Base-by-base conservation (phyloP, 495 filamentous ascomycete species). In the Polyplosphaeria fusca region DNA sequence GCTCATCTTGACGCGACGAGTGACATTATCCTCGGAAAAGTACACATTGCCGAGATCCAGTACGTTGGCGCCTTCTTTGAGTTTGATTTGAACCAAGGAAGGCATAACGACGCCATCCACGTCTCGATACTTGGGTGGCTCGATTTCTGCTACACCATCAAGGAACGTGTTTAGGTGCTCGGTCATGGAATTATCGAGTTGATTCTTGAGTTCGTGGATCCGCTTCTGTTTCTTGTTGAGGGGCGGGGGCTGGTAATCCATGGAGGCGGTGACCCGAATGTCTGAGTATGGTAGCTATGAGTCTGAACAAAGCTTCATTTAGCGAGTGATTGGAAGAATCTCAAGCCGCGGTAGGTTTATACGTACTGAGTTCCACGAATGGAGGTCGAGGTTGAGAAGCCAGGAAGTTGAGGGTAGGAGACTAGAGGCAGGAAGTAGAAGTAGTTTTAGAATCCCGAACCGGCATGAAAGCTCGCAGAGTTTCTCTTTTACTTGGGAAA, bases 151-250 rank as follows among this genome's bases (percentile, higher is more conserved):
- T 5, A 55, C 28, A 16, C 52, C 58, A 22, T 55, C 44, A n/a
- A 61, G 20, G 44, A 55, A 61, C 3, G 50, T 49, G n/a, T 55
- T 38, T 9, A 61, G 50, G 24, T 61, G 52, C 16, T 44, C 13
- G 0, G 26, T 7, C 1, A 44, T 18, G 14, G 37, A 25, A 14
- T 49, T 46, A 16, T 47, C 32, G 20, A 61, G 52, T 20, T 55
- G 28, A 5, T 55, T 32, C 5, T 27, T 28, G 11, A 60, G 27
- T 9, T 12, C n/a, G 1, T 43, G 50, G 11, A 27, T 35, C 16
- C 58, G 58, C 14, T 44, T 42, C 20, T 61, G 58, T 1, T 35
- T 3, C 30, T 35, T 19, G 25, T 51, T 61, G 37, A 61, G 37
- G 38, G 43, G 12, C 40, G 12, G 12, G 19, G 3, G 18, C 30